phyloP scores from a whole-genome alignment of 1,284 basidiomycete genomes.

The Meripilus lineatus region DNA sequence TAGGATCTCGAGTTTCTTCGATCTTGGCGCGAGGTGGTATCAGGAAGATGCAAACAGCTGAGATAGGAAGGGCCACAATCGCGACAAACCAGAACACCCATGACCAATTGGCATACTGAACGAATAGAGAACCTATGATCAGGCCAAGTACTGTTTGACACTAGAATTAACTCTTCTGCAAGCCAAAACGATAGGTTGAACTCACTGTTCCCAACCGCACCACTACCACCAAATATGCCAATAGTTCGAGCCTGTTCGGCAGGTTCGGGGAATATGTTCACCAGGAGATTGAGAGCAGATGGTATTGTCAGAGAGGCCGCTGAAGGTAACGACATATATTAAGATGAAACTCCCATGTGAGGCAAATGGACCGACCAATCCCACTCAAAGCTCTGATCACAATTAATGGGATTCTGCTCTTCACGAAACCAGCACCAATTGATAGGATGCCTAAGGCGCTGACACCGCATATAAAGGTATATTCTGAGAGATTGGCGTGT shows the following conservation, averaged over 20 bases:
- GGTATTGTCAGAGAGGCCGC: conserved; percentile 32
- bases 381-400: conserved; percentile 5
- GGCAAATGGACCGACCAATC: neutral
- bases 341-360: neutral
- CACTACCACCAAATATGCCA: conserved; percentile 29
- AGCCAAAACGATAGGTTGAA: neutral
- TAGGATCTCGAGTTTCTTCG: neutral
- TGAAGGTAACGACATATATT: conserved; percentile 3
- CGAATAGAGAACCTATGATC: conserved; percentile 28
- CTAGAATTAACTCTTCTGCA: neutral
- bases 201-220: conserved; percentile 33
- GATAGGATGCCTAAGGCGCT: conserved; percentile 30
- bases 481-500: conserved; percentile 12
- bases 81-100: conserved; percentile 36
- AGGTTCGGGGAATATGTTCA: conserved; percentile 33
- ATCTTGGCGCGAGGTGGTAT: conserved; percentile 18
- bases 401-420: conserved; percentile 4
- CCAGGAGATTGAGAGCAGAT: conserved; percentile 33
- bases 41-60: conserved; percentile 24
- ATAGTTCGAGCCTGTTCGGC: conserved; percentile 32
- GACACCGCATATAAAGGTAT: conserved; percentile 18
- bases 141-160: conserved; percentile 20
- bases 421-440: conserved; percentile 10
- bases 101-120: conserved; percentile 26
- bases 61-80: conserved; percentile 27